These are phyloP conservation scores for Arachis hypogaea DNA, from an alignment of 306 rosid genomes.

Conservation along the genomic window DNA sequence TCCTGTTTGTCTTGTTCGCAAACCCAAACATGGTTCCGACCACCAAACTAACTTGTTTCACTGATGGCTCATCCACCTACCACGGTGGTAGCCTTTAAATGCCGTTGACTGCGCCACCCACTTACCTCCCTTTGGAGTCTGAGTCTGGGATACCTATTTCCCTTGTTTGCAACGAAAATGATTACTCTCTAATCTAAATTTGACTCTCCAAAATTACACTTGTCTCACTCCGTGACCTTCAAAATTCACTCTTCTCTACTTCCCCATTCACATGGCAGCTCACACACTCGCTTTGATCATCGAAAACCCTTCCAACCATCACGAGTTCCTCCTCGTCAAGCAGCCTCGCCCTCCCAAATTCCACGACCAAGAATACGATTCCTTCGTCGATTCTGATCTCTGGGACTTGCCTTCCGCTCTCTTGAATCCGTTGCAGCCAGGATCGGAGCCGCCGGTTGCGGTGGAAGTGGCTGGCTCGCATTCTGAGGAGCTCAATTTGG, in stretches of 20 bases:
- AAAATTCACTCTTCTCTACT: background rate
- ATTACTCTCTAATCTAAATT: too few species aligned
- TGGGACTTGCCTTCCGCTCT: conserved; percentile 81
- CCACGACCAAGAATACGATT: conserved; percentile 73
- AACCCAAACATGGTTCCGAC: too few species aligned
- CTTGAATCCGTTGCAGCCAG: conserved; percentile 48
- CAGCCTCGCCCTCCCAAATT: conserved; percentile 74
- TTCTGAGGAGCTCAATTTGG: conserved; percentile 50
- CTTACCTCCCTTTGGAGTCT: background rate
- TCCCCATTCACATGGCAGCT: conserved; percentile 44
- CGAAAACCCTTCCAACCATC: conserved; percentile 44
- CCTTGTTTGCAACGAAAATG: background rate
- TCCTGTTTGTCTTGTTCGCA: too few species aligned
- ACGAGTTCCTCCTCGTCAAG: conserved; percentile 60
- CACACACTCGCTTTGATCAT: conserved; percentile 62
- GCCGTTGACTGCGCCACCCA: background rate
- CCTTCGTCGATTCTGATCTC: conserved; percentile 80
- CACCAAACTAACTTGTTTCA: too few species aligned
- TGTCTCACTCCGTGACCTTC: too few species aligned
- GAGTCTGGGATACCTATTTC: background rate
- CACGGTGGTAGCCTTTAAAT: background rate
- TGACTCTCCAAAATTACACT: too few species aligned
- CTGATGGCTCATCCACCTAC: background rate
- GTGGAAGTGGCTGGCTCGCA: conserved; percentile 40
- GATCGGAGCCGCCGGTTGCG: conserved; percentile 33